A percentile compares a stretch with the other conserved stretches of the same genome.
These are phyloP conservation scores for Teunomyces aglyptinius DNA, from an alignment of 805 yeast genomes.

Conservation along the genomic window DNA sequence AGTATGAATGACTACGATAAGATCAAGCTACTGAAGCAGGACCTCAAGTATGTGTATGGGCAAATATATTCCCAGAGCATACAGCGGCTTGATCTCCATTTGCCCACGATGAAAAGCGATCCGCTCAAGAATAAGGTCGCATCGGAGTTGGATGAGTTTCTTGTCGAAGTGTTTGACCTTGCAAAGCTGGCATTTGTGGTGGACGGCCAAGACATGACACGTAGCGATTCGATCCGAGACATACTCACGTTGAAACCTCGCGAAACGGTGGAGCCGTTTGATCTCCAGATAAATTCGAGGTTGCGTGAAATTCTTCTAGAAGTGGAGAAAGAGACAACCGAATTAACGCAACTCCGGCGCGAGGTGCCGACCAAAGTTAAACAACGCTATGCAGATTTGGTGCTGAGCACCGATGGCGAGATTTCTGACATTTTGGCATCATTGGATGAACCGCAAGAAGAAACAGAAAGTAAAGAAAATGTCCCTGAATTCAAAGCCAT, in stretches of 20 bases:
- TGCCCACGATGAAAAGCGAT: slow-evolving; percentile 39
- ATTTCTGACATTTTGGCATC: slow-evolving; percentile 23
- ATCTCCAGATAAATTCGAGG: slow-evolving; percentile 56
- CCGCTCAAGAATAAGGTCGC: slow-evolving; percentile 47
- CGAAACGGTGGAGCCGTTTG: slow-evolving; percentile 67
- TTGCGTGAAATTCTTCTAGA: slow-evolving; percentile 55
- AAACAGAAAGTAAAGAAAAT: slow-evolving; percentile 10
- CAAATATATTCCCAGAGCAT: slow-evolving; percentile 43
- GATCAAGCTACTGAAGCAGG: slow-evolving; percentile 51
- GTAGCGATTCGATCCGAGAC: slow-evolving; percentile 11
- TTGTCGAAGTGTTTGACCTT: slow-evolving; percentile 55
- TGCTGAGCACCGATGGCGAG: slow-evolving; percentile 28
- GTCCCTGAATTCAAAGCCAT: slow-evolving; percentile 16
- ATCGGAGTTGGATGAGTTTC: slow-evolving; percentile 41
- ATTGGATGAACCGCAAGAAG: slow-evolving; percentile 13
- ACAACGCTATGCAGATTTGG: slow-evolving; percentile 33
- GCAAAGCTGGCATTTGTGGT: slow-evolving; percentile 55
- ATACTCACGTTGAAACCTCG: slow-evolving; percentile 25
- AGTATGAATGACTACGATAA: slow-evolving; percentile 28
- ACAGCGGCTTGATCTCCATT: slow-evolving; percentile 46
- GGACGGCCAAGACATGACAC: slow-evolving; percentile 42
- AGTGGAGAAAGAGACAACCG: slow-evolving; percentile 62
- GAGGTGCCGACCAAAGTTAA: slow-evolving; percentile 47
- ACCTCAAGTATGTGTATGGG: slow-evolving; percentile 48
- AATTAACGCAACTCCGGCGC: slow-evolving; percentile 54